Percentiles rank a stretch among this genome's conserved stretches.
Evolutionary conservation across 2,329 filamentous ascomycete genomes (phyloP).

Genomic region (Talaromyces sp.): DNA sequence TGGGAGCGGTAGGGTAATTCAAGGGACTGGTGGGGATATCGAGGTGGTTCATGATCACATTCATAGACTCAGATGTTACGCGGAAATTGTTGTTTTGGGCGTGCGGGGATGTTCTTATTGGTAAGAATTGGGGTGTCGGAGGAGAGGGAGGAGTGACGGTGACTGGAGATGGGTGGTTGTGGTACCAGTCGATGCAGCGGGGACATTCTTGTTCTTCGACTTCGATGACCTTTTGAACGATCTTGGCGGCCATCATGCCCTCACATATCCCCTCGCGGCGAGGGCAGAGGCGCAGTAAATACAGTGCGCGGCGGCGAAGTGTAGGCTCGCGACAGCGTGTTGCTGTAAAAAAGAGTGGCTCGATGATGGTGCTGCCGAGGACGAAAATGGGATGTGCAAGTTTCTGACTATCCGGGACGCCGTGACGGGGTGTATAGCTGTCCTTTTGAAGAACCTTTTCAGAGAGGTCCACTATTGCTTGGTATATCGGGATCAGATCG

Average conservation of each 20-base stretch:
- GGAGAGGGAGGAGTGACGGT: background rate
- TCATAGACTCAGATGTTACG: background rate
- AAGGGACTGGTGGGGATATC: background rate
- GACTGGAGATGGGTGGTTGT: background rate
- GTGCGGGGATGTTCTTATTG: background rate
- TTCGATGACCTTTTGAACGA: constrained; percentile 4
- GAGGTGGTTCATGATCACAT: background rate
- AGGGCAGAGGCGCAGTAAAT: constrained; percentile 11
- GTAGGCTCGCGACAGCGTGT: constrained; percentile 15
- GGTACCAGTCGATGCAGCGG: background rate
- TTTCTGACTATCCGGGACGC: background rate
- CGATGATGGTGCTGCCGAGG: constrained; percentile 12
- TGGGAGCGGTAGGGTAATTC: background rate
- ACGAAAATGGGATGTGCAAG: constrained; percentile 12
- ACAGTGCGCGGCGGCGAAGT: constrained; percentile 16
- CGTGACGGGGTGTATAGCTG: background rate
- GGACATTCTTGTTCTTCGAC: constrained; percentile 16
- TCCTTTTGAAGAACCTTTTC: constrained; percentile 1
- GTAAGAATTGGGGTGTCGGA: background rate
- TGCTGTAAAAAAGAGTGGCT: constrained; percentile 5
- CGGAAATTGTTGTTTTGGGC: background rate
- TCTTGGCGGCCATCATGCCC: constrained; percentile 9
- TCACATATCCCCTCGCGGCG: constrained; percentile 19
- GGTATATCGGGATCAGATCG: background rate
- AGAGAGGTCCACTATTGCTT: background rate